Percentiles rank a stretch among this genome's conserved stretches.
Conservation (phyloP, 768 basidiomycete species). For the Pholiota conissans region DNA sequence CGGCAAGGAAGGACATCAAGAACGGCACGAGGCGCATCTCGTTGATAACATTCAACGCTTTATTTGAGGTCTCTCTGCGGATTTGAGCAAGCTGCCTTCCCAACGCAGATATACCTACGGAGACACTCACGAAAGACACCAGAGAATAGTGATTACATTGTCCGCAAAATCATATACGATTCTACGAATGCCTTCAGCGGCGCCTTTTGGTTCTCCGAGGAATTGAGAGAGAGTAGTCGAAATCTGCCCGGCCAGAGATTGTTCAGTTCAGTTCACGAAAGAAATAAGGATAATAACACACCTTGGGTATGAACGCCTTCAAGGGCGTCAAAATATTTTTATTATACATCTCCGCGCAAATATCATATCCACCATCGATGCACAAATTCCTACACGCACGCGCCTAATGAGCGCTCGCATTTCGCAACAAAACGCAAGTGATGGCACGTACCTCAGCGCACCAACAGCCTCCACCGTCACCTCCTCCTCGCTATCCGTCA, state of each 20-base stretch:
- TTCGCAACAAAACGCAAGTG: too few species aligned
- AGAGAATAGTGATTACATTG: slow-evolving; percentile 88
- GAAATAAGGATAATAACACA: slow-evolving; percentile 25
- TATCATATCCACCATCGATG: slow-evolving; percentile 93
- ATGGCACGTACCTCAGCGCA: slow-evolving; percentile 67
- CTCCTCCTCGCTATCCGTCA: slow-evolving; percentile 89
- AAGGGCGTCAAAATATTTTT: slow-evolving; percentile 86
- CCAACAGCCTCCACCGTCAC: slow-evolving; percentile 90
- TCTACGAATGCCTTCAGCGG: slow-evolving; percentile 70
- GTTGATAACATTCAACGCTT: slow-evolving; percentile 87
- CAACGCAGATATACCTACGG: background rate
- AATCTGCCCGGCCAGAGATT: too few species aligned
- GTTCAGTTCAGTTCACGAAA: too few species aligned
- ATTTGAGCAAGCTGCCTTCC: slow-evolving; percentile 23
- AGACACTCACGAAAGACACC: slow-evolving; percentile 88
- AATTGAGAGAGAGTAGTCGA: slow-evolving; percentile 70
- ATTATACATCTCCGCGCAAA: slow-evolving; percentile 97
- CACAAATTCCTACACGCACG: slow-evolving; percentile 93
- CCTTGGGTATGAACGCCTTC: slow-evolving; percentile 77
- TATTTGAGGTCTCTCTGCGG: slow-evolving; percentile 86
- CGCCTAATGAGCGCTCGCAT: too few species aligned
- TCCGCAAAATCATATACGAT: slow-evolving; percentile 88
- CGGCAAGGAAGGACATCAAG: slow-evolving; percentile 84
- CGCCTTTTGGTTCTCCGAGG: slow-evolving; percentile 56
- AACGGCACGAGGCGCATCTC: slow-evolving; percentile 77